Base-by-base conservation (phyloP, 1,284 basidiomycete genomes). In the Trichosporon sp. region DNA sequence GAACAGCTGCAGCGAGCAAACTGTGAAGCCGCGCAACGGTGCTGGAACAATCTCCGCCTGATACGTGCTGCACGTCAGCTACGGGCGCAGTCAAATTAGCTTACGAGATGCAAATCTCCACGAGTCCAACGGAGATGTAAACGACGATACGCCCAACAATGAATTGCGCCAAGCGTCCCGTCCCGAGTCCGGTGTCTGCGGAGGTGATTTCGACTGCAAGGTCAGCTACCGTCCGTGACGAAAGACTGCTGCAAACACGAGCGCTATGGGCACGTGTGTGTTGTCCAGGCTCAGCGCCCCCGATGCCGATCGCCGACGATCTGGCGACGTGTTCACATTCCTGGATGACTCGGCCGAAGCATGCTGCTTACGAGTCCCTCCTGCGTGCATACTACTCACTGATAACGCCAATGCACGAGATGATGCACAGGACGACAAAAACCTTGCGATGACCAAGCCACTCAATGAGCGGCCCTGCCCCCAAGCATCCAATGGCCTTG, bases 111-210 rank as follows among this genome's bases (percentile, higher is more conserved):
- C 65, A 62, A 23, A 69, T 64, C 51, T 72, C 71, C 12, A 67
- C 65, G 11, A 72, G 64, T 18, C 68, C 71, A 47, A 72, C 51
- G 6, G 65, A 65, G 25, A 65, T 42, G 66, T 72, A 72, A 11
- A 72, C 65, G 47, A 72, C n/a, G 47, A 72, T 68, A 2, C 71
- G 68, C 2, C 71, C 71, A 18, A 69, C 68, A 21, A 72, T 67
- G 53, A 72, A 69, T 60, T 72, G 71, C 1, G 67, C 67, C 12
- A 68, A 9, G 13, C 67, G 63, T 27, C 67, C 67, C 4, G 32
- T 35, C 1, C 56, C 67, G 1, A 13, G 7, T 15, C 56, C 67
- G 2, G 38, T 44, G 6, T n/a, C 64, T 15, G 64, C 67, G 13
- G 67, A 31, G 29, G 67, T 62, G n/a, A 68, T 60, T 27, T 68